Evolutionary conservation across 805 yeast genomes (phyloP).

Genomic region (Kodamaea neixiangensis): DNA sequence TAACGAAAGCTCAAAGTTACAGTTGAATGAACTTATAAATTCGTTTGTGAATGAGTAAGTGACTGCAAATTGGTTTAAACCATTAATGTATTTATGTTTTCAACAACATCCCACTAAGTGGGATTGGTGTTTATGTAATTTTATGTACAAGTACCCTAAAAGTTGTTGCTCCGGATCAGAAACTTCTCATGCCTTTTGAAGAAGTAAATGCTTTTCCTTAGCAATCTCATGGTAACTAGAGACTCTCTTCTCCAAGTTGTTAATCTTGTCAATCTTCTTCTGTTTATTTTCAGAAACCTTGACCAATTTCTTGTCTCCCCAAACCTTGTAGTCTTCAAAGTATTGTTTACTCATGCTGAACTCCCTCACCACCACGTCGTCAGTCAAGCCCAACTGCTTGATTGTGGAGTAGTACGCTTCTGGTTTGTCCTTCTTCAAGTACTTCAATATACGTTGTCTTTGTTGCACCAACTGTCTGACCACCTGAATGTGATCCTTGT

Average conservation of each 20-base stretch:
- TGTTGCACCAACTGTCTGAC: conserved; percentile 85
- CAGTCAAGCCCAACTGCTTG: conserved; percentile 84
- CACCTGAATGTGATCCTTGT: conserved; percentile 64
- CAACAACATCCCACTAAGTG: not conserved
- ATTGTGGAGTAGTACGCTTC: conserved; percentile 83
- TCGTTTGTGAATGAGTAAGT: conserved; percentile 9
- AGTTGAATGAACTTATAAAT: conserved; percentile 27
- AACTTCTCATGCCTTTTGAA: conserved; percentile 7
- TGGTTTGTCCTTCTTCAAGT: conserved; percentile 78
- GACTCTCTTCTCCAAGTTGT: conserved; percentile 42
- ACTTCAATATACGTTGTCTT: conserved; percentile 80
- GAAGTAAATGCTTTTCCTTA: conserved; percentile 31
- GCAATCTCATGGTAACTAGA: conserved; percentile 40
- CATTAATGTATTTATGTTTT: not conserved
- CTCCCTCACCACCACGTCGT: conserved; percentile 73
- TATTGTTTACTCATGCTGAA: conserved; percentile 78
- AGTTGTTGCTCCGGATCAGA: too few species aligned
- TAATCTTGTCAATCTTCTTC: conserved; percentile 23
- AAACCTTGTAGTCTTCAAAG: conserved; percentile 74
- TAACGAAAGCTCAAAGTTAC: conserved; percentile 17
- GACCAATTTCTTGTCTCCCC: conserved; percentile 71
- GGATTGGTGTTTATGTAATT: not conserved
- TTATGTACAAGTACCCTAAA: conserved; percentile 13
- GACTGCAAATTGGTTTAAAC: conserved; percentile 3
- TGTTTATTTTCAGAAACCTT: conserved; percentile 38